These are phyloP conservation scores for Solanum pennellii DNA, from an alignment of 257 asterid species.

Conservation along the genomic window DNA sequence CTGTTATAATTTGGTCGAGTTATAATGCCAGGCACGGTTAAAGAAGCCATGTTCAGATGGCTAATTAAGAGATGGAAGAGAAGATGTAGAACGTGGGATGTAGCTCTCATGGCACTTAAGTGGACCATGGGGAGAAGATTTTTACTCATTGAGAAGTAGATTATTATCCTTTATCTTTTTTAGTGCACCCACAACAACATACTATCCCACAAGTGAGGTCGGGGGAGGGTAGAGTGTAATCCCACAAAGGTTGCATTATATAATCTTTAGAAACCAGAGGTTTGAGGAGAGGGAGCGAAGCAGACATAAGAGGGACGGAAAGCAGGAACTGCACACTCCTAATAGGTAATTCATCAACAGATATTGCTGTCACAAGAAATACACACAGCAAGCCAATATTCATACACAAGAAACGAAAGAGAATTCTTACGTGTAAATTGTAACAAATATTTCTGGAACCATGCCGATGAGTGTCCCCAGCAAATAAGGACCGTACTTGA, in stretches of 20 bases:
- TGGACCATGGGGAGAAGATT: not conserved
- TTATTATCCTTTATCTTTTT: not conserved
- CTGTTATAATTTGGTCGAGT: not conserved
- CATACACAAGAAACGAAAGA: not conserved
- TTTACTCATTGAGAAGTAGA: not conserved
- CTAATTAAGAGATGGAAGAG: not conserved
- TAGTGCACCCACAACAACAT: not conserved
- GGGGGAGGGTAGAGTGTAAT: not conserved
- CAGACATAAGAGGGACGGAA: not conserved
- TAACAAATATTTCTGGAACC: conserved; percentile 76
- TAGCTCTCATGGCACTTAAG: not conserved
- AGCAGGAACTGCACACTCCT: not conserved
- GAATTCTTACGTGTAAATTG: conserved; percentile 76
- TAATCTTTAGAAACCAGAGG: not conserved
- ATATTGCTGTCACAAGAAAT: not conserved
- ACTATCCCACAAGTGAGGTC: not conserved
- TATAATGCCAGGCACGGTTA: not conserved
- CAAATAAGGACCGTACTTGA: conserved; percentile 66
- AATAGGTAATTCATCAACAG: not conserved
- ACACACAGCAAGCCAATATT: not conserved
- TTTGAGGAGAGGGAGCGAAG: not conserved
- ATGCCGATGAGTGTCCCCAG: conserved; percentile 72
- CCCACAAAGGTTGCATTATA: not conserved
- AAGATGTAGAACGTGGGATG: not conserved
- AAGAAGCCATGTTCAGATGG: not conserved